Percentiles rank a stretch among this genome's conserved stretches.
These are phyloP conservation scores for Ophiostoma perfectum DNA, from an alignment of 2,329 filamentous ascomycete species.

Conservation along the genomic window DNA sequence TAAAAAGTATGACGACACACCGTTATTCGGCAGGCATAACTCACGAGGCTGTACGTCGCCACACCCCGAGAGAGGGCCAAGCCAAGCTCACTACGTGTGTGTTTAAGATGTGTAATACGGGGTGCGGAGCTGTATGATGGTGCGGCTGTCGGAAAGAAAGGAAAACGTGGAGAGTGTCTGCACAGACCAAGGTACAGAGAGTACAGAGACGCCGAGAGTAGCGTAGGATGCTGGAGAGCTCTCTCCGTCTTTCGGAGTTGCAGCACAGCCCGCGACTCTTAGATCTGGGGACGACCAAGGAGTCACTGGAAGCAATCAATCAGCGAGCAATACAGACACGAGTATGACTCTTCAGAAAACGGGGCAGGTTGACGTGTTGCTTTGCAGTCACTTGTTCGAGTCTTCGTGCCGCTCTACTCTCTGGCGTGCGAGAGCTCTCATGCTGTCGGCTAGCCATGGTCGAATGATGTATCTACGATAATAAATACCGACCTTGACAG, in stretches of 20 bases:
- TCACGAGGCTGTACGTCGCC: neutral
- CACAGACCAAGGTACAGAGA: neutral
- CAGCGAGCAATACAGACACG: neutral
- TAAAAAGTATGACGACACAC: neutral
- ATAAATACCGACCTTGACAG: too few species aligned
- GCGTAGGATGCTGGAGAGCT: constrained; percentile 7
- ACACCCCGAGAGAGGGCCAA: neutral
- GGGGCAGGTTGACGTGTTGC: too few species aligned
- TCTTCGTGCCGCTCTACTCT: neutral
- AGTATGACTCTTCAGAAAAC: neutral
- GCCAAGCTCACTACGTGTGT: neutral
- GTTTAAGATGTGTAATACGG: neutral
- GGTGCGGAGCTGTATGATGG: neutral
- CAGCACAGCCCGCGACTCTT: neutral
- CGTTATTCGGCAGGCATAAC: neutral
- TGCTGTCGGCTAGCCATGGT: neutral
- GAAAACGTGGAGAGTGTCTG: neutral
- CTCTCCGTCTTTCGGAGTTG: constrained; percentile 7
- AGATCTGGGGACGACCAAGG: neutral
- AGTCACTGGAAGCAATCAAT: neutral
- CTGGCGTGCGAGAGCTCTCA: neutral
- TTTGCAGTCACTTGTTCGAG: neutral
- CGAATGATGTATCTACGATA: neutral
- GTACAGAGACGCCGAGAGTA: too few species aligned
- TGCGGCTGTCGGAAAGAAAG: neutral